Percentiles rank a stretch among this genome's conserved stretches.
Conservation (phyloP, 2,329 filamentous ascomycete genomes). For the Neurospora sp. region DNA sequence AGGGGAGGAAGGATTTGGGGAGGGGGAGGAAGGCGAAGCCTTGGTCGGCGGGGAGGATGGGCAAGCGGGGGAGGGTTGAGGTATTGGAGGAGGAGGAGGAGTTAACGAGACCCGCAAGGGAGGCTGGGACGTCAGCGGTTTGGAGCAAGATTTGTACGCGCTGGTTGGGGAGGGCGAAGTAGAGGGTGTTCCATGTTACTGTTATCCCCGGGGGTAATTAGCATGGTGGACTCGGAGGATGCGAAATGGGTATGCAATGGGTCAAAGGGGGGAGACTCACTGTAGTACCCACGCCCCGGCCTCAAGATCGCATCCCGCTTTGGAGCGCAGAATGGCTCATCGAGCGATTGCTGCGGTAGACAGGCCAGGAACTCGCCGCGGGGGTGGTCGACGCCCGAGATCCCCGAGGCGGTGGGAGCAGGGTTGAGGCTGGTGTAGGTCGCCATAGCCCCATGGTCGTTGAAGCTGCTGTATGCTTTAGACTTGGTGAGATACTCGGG, state of each 20-base stretch:
- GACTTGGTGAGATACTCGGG: constrained; percentile 11
- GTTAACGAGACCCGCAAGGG: constrained; percentile 14
- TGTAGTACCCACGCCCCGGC: constrained; percentile 24
- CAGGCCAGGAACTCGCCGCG: constrained; percentile 24
- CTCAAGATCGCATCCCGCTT: constrained; percentile 19
- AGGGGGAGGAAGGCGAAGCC: constrained; percentile 23
- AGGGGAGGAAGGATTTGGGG: constrained; percentile 13
- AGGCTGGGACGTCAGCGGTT: constrained; percentile 23
- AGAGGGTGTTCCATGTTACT: background rate
- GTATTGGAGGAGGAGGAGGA: constrained; percentile 10
- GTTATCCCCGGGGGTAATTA: no score
- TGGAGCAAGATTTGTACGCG: background rate
- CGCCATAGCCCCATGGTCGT: constrained; percentile 9
- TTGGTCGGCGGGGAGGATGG: constrained; percentile 13
- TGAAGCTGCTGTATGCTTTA: background rate
- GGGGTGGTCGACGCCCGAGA: constrained; percentile 2
- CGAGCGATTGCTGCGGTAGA: constrained; percentile 16
- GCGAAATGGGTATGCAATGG: no score
- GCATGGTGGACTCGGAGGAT: no score
- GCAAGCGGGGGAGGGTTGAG: constrained; percentile 10
- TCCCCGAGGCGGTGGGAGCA: constrained; percentile 21
- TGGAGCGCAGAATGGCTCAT: constrained; percentile 26
- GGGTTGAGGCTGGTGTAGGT: constrained; percentile 24
- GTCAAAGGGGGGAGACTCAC: constrained; percentile 12
- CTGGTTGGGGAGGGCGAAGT: background rate